phyloP scores from a whole-genome alignment of 192 early-diverging fungal genomes.

The Coemansia sp. region DNA sequence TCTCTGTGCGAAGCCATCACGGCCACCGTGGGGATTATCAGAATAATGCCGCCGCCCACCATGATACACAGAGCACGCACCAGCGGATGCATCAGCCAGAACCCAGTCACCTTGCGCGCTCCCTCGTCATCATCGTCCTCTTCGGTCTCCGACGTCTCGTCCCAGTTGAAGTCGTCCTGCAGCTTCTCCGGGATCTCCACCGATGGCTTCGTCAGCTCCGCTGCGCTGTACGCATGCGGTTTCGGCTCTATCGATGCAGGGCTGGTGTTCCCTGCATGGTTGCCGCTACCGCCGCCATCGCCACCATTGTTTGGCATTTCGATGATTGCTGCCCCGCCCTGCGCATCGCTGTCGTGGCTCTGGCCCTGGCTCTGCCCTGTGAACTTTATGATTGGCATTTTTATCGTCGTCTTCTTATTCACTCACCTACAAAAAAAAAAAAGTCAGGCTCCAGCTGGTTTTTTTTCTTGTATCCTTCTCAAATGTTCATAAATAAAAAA shows the following conservation, averaged over 20 bases:
- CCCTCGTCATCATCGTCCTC: conserved; percentile 34
- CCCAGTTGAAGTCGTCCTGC: conserved; percentile 57
- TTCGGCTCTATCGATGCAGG: conserved; percentile 9
- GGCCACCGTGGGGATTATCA: conserved; percentile 57
- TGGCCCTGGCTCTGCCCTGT: background rate
- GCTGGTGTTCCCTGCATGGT: background rate
- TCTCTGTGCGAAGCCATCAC: conserved; percentile 50
- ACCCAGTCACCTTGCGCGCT: conserved; percentile 23
- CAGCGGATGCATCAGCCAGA: conserved; percentile 61
- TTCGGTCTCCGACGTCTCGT: conserved; percentile 21
- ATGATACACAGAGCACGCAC: conserved; percentile 59
- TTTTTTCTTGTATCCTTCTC: too few species aligned
- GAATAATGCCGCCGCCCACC: conserved; percentile 55
- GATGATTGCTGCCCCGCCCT: conserved; percentile 27
- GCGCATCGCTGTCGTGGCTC: conserved; percentile 17
- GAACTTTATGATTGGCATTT: background rate
- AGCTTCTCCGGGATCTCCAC: conserved; percentile 34
- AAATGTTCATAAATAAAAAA: too few species aligned
- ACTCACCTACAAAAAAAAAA: background rate
- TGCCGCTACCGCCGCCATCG: conserved; percentile 1
- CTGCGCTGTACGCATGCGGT: conserved; percentile 16
- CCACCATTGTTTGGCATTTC: conserved; percentile 36
- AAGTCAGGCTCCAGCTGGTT: background rate
- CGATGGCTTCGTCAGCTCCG: conserved; percentile 38
- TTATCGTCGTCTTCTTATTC: too few species aligned